Evolutionary conservation across 257 asterid species (phyloP), one percentile per base, ranked within the genome.

Genomic region (Handroanthus guayacan): DNA sequence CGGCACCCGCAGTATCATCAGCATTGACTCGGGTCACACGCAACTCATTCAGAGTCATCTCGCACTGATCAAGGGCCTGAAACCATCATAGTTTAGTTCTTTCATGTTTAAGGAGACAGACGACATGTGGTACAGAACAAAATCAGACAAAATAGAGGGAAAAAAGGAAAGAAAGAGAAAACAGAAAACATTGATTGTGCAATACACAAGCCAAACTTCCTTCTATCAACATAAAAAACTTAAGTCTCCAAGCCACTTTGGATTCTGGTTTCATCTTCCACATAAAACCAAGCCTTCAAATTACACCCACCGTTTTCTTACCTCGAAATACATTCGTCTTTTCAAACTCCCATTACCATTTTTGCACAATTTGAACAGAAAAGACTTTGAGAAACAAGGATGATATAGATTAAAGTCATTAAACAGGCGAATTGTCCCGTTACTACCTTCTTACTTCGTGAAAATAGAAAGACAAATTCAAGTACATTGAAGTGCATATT

Each of bases 21-120:
- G 88, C 80, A 79, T 72, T 75, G 71, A 83, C 82, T 82, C 86
- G 87, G 47, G 81, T 74, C 71, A 89, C 85, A 31, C 83, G 92
- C 43, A 89, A 78, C 80, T 81, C 75, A 73, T 80, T 89, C 68
- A 91, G 84, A 62, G 69, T 76, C 72, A 70, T 63, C 74, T 86
- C 90, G 71, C 97, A 91, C 73, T 91, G 95, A 67, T 75, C 89
- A 74, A 87, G 95, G 45, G 97, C 97, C 95, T 91, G 82, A 67
- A 78, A 78, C 50, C 72, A 71, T 6, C 16, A 3, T 44, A 39
- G 11, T 67, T 17, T 18, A 6, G 56, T 62, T 61, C 3, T 6
- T 62, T 44, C n/a, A 48, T 44, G n/a, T 45, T 56, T 68, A 18
- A 37, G 36, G 37, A 55, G 56, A 57, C 6, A 45, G 62, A 56